Base-by-base conservation (phyloP, 192 early-diverging fungal species). In the Backusella luteola region DNA sequence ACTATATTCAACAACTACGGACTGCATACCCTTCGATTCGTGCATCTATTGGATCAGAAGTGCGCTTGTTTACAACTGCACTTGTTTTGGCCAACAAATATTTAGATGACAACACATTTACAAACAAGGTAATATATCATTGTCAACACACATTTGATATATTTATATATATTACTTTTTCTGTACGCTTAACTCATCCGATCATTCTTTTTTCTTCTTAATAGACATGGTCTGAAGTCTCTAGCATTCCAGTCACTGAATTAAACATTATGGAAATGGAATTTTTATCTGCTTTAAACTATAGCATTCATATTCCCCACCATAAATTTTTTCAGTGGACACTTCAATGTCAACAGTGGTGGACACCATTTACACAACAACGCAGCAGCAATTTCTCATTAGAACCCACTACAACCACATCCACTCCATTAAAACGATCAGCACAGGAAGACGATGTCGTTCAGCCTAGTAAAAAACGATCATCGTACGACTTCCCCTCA, bases 261-360 rank as follows among this genome's bases (percentile, higher is more conserved):
- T 87, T 97, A 36, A 93, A 93, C 66, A 90, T 93, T 9, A 94
- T 94, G 90, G 95, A 95, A 87, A 93, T 93, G 74, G 95, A 97
- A 77, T 95, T 94, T 77, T 77, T 97, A 74, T 77, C 84, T 38
- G 91, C 94, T 26, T 88, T 97, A 35, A 85, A 93, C 63, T 95
- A 90, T 73, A 87, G 89, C 70, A 85, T 94, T 35, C 90, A 92
- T 81, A 91, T 95, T 17, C 80, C 87, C 6, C 85, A 90, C 38
- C 49, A 80, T 7, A 90, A 95, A 68, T 96, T 93, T 81, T 86
- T 86, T 73, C 81, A 85, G 39, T 96, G 95, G 95, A 49, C 69
- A 19, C 52, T 46, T 4, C 73, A 79, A 63, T 79, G 78, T 68
- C 73, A 79, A 75, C 72, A 79, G 46, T 75, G 73, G 73, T 69